Evolutionary conservation across 768 basidiomycete genomes (phyloP), one percentile per base, ranked within the genome.

Genomic region (Suillus tomentosus): DNA sequence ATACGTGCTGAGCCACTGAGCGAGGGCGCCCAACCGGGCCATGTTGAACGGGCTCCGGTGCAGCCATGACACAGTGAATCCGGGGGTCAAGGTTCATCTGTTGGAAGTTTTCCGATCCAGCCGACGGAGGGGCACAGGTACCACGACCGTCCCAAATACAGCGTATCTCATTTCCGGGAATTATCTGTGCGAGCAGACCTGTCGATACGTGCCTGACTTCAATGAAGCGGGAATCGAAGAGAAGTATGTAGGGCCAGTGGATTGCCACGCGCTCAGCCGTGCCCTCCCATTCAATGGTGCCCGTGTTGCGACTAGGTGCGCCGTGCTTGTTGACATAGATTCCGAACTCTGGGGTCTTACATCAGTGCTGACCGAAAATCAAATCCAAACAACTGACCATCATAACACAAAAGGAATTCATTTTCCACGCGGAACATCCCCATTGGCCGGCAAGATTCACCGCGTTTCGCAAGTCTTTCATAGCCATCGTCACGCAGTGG

Each of bases 251-350:
- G 1, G 95, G 95, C 53, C 89, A 85, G 72, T 96, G 95, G 79
- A 93, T 88, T 2, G 94, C 94, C 27, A 93, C 93, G 39, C 87
- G 88, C 67, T 95, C 93, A 0, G 93, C 94, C 0, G 86, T 90
- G 19, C 95, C 94, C 75, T 99, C 96, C 94, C 95, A 99, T 75
- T 99, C 96, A 62, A 97, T 90, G 5, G 88, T 87, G 22, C 85
- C 84, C 19, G 84, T 79, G 7, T 78, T 69, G 37, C 93, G 87
- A 68, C 87, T 91, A 1, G 93, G 92, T 62, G 90, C 87, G n/a
- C 96, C 96, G 64, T 95, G 92, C 43, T 92, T 88, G 75, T 96
- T 88, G 36, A 97, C 95, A 70, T 92, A 96, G 45, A 97, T 82
- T 13, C 95, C 95, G 65, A 97, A 96, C 75, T 95, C 93, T 93